Evolutionary conservation across 257 asterid species (phyloP).

Genomic region (Henckelia pumila): DNA sequence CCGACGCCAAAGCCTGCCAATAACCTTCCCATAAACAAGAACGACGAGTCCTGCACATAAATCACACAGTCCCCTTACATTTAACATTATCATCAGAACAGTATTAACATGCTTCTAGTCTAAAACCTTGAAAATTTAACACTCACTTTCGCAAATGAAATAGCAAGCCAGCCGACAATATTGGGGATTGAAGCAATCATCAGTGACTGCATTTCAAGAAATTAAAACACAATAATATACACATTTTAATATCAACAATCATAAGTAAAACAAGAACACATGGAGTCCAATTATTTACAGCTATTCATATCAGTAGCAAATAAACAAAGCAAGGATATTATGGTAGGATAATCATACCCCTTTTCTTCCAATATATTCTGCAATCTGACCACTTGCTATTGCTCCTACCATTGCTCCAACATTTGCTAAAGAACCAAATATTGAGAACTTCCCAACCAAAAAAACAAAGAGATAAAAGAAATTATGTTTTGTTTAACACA

Average conservation of each 20-base stretch:
- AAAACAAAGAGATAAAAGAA: neutral
- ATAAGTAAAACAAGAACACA: neutral
- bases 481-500: neutral
- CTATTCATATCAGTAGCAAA: neutral
- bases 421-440: slow-evolving; percentile 87
- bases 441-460: slow-evolving; percentile 50
- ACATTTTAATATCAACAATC: neutral
- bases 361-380: slow-evolving; percentile 79
- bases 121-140: neutral
- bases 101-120: neutral
- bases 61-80: slow-evolving; percentile 2
- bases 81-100: neutral
- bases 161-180: slow-evolving; percentile 82
- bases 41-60: slow-evolving; percentile 60
- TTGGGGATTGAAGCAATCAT: slow-evolving; percentile 88
- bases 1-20: slow-evolving; percentile 91
- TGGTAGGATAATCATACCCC: slow-evolving; percentile 52
- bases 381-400: slow-evolving; percentile 86
- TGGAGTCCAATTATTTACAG: neutral
- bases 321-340: neutral
- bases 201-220: slow-evolving; percentile 61
- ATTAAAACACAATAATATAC: slow-evolving; percentile 1
- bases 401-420: slow-evolving; percentile 97
- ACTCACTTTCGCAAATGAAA: slow-evolving; percentile 84
- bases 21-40: slow-evolving; percentile 90